phyloP scores from a whole-genome alignment of 805 yeast genomes.

The Candida incommunis region DNA sequence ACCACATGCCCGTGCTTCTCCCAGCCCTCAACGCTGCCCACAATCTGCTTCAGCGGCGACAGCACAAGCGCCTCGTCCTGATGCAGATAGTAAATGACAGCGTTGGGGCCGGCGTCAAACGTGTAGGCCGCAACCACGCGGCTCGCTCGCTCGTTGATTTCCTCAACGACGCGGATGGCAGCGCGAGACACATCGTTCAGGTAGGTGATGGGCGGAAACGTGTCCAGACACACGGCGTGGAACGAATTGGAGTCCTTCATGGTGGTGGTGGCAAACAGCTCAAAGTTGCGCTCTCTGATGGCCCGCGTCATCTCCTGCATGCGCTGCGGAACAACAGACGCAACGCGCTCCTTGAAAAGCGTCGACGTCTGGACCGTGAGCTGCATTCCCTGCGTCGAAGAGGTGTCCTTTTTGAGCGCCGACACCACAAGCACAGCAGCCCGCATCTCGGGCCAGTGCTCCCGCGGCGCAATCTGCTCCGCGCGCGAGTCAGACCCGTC shows the following conservation, averaged over 20 bases:
- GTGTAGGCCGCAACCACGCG: conserved; percentile 81
- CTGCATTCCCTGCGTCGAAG: conserved; percentile 96
- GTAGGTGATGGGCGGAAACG: conserved; percentile 90
- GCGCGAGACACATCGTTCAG: conserved; percentile 81
- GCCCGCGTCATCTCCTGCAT: conserved; percentile 70
- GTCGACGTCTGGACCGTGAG: conserved; percentile 81
- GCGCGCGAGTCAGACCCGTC: conserved; percentile 94
- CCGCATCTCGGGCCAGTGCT: conserved; percentile 86
- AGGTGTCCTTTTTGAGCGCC: conserved; percentile 87
- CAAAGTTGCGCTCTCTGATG: conserved; percentile 61
- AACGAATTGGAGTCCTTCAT: conserved; percentile 95
- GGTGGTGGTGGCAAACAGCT: conserved; percentile 73
- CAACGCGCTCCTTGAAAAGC: conserved; percentile 66
- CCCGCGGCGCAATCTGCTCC: conserved; percentile 71
- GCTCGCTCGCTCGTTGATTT: conserved; percentile 54
- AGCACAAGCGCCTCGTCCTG: conserved; percentile 62
- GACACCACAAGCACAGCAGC: conserved; percentile 89
- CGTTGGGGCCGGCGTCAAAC: conserved; percentile 98
- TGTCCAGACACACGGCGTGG: conserved; percentile 95
- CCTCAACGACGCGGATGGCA: conserved; percentile 64
- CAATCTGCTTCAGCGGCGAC: conserved; percentile 49
- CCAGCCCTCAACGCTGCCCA: conserved; percentile 60
- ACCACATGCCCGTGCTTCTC: conserved; percentile 22
- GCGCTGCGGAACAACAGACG: conserved; percentile 73
- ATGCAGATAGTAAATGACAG: conserved; percentile 79